phyloP scores from a whole-genome alignment of 2,329 filamentous ascomycete genomes.

The Fusarium burgessii region DNA sequence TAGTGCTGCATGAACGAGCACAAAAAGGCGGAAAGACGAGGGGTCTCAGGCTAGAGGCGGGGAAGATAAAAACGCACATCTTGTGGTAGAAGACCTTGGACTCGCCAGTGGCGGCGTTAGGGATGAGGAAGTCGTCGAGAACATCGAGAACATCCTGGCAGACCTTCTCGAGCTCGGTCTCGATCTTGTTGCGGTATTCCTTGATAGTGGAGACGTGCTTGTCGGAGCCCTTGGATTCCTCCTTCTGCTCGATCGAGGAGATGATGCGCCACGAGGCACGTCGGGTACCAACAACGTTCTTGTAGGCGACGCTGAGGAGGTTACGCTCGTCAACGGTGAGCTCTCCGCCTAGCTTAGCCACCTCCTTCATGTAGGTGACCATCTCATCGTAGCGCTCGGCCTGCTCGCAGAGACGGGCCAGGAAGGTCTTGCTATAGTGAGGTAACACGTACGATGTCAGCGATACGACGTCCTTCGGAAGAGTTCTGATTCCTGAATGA shows the following conservation, averaged over 20 bases:
- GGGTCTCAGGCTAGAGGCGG: slow-evolving; percentile 34
- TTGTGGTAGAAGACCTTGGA: slow-evolving; percentile 99
- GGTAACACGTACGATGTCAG: slow-evolving; percentile 46
- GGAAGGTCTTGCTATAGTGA: slow-evolving; percentile 92
- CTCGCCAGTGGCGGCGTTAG: slow-evolving; percentile 95
- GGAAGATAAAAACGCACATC: slow-evolving; percentile 76
- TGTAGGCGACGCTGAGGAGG: slow-evolving; percentile 98
- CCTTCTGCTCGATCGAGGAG: slow-evolving; percentile 99
- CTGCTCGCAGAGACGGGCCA: slow-evolving; percentile 99
- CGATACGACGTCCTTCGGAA: slow-evolving; percentile 39
- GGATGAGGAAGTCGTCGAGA: slow-evolving; percentile 91
- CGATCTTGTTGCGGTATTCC: slow-evolving; percentile 98
- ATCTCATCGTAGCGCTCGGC: slow-evolving; percentile 99
- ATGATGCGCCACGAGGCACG: slow-evolving; percentile 99
- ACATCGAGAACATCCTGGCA: slow-evolving; percentile 98
- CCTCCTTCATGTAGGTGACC: slow-evolving; percentile 99
- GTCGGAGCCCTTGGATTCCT: slow-evolving; percentile 97
- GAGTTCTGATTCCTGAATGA: slow-evolving; percentile 33
- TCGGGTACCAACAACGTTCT: slow-evolving; percentile 98
- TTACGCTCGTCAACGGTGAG: slow-evolving; percentile 98
- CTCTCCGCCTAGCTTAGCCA: slow-evolving; percentile 86
- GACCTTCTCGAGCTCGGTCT: slow-evolving; percentile 95
- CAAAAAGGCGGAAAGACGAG: slow-evolving; percentile 33
- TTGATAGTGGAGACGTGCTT: slow-evolving; percentile 95
- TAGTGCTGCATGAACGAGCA: slow-evolving; percentile 24